Base-by-base conservation (phyloP, 768 basidiomycete genomes). In the Butyriboletus loyo region DNA sequence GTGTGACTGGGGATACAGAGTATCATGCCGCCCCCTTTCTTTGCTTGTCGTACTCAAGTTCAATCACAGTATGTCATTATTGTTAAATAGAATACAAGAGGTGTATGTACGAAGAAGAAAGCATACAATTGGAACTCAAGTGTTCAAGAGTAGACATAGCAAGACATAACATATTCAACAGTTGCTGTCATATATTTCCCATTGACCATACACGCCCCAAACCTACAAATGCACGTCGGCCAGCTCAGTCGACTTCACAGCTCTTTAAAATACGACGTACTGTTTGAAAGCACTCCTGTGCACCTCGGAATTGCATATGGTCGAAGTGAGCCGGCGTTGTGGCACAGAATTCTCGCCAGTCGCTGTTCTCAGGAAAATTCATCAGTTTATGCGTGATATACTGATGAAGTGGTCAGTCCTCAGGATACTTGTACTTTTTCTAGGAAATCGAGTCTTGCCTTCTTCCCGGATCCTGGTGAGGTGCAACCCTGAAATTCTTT, bases 301-400 rank as follows among this genome's bases (percentile, higher is more conserved):
- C 35, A 19, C 67, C 49, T 0, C 35, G 40, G 17, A 69, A 68
- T n/a, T 64, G 49, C 51, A 57, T 38, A 0, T 57, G 32, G 14
- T 51, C 37, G 42, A 72, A 67, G n/a, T 24, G n/a, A 11, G 50
- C 46, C 1, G 71, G 71, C 0, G 71, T 73, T 2, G 72, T 69
- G 1, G 69, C 67, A 45, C 70, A 72, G 50, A 73, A 71, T 15
- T 66, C 61, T 14, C 42, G 53, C 71, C 69, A 72, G n/a, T 71
- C 58, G 19, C 55, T 50, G 7, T 58, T 52, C 8, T 44, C 7
- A 0, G 62, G 69, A 13, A 72, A 48, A 34, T 68, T 61, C 44
- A 55, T 53, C 6, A 73, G 46, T 21, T 59, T 61, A 7, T 67
- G 61, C 14, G 65, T 61, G 32, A 66, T 52, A 28, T 55, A 53